These are phyloP conservation scores for Fusarium sp. DNA, from an alignment of 2,329 filamentous ascomycete genomes.

Conservation along the genomic window DNA sequence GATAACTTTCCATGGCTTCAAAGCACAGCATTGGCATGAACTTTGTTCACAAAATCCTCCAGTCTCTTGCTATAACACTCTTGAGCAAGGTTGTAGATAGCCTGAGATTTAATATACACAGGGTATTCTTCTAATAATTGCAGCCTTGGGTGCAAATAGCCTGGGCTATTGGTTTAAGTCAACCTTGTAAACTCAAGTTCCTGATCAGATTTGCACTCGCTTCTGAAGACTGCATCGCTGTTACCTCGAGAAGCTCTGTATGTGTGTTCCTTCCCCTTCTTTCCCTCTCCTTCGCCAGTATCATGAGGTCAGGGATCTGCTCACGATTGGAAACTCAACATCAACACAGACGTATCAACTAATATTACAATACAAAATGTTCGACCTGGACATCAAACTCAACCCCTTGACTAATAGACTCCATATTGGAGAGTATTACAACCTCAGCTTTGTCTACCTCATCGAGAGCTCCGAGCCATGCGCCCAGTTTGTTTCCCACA, in stretches of 20 bases:
- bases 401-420: background rate
- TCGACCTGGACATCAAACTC: background rate
- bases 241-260: background rate
- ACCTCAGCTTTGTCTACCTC: background rate
- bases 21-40: too few species aligned
- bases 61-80: too few species aligned
- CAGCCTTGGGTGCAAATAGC: too few species aligned
- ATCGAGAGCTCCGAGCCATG: rapidly evolving
- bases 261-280: background rate
- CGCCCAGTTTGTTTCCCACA: background rate
- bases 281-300: background rate
- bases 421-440: background rate
- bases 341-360: background rate
- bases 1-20: background rate
- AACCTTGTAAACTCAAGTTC: background rate
- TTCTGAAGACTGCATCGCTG: background rate
- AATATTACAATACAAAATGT: background rate
- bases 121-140: too few species aligned
- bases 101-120: too few species aligned
- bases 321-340: background rate
- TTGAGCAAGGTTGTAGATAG: too few species aligned
- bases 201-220: background rate
- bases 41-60: too few species aligned
- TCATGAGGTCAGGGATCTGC: background rate
- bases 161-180: background rate